phyloP scores from a whole-genome alignment of 306 rosid species.

The Malus fusca region DNA sequence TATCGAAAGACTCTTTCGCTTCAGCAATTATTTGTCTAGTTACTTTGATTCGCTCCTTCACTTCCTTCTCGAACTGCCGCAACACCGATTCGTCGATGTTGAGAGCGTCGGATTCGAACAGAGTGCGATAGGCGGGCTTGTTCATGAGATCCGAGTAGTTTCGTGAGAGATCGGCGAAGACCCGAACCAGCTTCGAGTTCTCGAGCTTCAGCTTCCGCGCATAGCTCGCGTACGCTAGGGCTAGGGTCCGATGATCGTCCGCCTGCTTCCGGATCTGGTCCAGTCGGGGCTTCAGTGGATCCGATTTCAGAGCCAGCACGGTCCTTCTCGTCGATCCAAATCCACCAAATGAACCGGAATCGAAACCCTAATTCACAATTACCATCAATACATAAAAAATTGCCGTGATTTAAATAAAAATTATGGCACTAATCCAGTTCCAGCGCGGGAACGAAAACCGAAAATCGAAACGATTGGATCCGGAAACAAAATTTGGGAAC shows the following conservation, averaged over 20 bases:
- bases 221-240: slow-evolving; percentile 65
- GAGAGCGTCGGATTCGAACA: slow-evolving; percentile 44
- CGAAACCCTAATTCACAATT: slow-evolving; percentile 41
- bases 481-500: not conserved
- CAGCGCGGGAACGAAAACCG: not conserved
- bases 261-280: slow-evolving; percentile 95
- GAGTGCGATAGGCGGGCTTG: slow-evolving; percentile 48
- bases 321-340: slow-evolving; percentile 54
- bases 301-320: slow-evolving; percentile 65
- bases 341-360: slow-evolving; percentile 38
- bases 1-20: slow-evolving; percentile 86
- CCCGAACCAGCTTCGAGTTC: slow-evolving; percentile 77
- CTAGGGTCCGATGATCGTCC: slow-evolving; percentile 73
- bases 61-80: slow-evolving; percentile 89
- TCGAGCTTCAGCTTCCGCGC: slow-evolving; percentile 91
- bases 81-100: slow-evolving; percentile 59
- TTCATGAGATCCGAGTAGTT: slow-evolving; percentile 68
- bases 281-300: slow-evolving; percentile 81
- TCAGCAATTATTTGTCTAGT: slow-evolving; percentile 78
- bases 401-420: not conserved
- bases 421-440: not conserved
- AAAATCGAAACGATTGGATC: not conserved
- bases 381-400: not conserved
- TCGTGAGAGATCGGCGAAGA: slow-evolving; percentile 66
- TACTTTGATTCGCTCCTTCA: slow-evolving; percentile 72